These are phyloP conservation scores for Nidularia pulvinata DNA, from an alignment of 768 basidiomycete species.

Conservation along the genomic window DNA sequence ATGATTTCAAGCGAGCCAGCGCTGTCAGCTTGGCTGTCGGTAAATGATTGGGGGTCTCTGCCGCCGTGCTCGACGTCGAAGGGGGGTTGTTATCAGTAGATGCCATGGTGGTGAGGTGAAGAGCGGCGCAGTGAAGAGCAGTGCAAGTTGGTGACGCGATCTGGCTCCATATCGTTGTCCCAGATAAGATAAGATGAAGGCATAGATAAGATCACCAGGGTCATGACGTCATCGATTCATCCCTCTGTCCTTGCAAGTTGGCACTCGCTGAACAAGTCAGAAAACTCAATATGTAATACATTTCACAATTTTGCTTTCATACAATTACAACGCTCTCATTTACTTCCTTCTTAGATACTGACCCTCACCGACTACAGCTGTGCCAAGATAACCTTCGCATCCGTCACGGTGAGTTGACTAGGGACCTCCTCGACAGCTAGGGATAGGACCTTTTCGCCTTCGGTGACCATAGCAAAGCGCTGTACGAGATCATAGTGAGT, in stretches of 20 bases:
- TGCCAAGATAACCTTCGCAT: slow-evolving; percentile 43
- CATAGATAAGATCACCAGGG: no score
- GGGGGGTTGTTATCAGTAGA: neutral
- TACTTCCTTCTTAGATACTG: no score
- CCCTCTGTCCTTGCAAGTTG: no score
- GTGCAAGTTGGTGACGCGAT: neutral
- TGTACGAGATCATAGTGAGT: slow-evolving; percentile 13
- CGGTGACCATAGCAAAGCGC: slow-evolving; percentile 58
- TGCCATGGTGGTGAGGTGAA: neutral
- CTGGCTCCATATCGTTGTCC: neutral
- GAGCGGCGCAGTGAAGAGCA: neutral
- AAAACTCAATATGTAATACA: no score
- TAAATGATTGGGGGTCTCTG: slow-evolving; percentile 4
- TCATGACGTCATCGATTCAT: no score
- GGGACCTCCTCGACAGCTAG: slow-evolving; percentile 52
- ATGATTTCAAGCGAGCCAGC: slow-evolving; percentile 31
- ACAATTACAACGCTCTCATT: no score
- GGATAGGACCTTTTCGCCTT: slow-evolving; percentile 54
- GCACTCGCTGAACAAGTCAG: no score
- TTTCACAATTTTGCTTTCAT: no score
- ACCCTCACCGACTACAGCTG: no score
- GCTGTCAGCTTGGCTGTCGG: slow-evolving; percentile 32
- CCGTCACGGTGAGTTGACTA: slow-evolving; percentile 47
- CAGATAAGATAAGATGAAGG: neutral
- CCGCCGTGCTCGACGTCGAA: neutral